These are phyloP conservation scores for Rhizopus delemar DNA, from an alignment of 371 early-diverging fungal species.

Conservation along the genomic window DNA sequence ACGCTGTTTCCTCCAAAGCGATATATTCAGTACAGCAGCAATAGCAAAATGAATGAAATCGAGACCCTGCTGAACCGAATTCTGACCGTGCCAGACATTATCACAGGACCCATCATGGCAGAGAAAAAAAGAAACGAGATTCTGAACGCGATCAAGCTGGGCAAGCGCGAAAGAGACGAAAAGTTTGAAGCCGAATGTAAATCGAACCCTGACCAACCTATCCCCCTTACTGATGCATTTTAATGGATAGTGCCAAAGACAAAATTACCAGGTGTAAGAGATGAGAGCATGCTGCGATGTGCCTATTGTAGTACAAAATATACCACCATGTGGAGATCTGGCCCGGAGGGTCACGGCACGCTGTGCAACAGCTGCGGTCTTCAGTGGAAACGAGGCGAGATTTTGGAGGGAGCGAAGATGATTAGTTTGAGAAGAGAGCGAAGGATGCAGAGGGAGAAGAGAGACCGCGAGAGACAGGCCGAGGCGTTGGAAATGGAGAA, in stretches of 20 bases:
- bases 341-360: slow-evolving; percentile 46
- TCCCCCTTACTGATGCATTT: neutral
- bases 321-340: slow-evolving; percentile 50
- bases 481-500: slow-evolving; percentile 26
- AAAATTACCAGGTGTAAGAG: slow-evolving; percentile 28
- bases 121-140: slow-evolving; percentile 52
- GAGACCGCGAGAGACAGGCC: slow-evolving; percentile 18
- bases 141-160: slow-evolving; percentile 38
- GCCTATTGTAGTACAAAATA: slow-evolving; percentile 44
- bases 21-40: slow-evolving; percentile 22
- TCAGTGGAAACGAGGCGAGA: slow-evolving; percentile 57
- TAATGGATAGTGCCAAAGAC: slow-evolving; percentile 12
- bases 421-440: slow-evolving; percentile 37
- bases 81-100: slow-evolving; percentile 37
- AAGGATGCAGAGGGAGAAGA: slow-evolving; percentile 22
- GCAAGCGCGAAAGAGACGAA: slow-evolving; percentile 39
- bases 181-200: slow-evolving; percentile 37
- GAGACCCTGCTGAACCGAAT: neutral
- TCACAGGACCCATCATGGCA: slow-evolving; percentile 39
- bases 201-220: neutral
- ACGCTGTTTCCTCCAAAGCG: slow-evolving; percentile 19
- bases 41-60: neutral
- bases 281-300: slow-evolving; percentile 42
- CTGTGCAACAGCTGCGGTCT: slow-evolving; percentile 55
- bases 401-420: slow-evolving; percentile 45